phyloP scores from a whole-genome alignment of 2,329 filamentous ascomycete species.

The Alternaria panax region DNA sequence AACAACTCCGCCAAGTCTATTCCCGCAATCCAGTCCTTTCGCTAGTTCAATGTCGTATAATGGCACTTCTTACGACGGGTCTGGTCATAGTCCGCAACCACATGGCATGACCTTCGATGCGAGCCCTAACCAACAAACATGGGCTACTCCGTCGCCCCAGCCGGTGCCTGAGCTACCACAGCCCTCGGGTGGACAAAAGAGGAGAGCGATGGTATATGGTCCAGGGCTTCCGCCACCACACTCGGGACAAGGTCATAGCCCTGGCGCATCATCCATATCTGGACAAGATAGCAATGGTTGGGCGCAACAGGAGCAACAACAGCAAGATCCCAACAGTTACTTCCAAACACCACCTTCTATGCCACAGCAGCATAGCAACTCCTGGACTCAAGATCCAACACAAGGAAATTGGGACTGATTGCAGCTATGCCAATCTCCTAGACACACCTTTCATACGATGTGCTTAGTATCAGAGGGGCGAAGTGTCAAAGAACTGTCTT shows the following conservation, averaged over 20 bases:
- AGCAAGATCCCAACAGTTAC: slow-evolving; percentile 7
- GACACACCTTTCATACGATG: no score
- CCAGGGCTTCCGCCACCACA: slow-evolving; percentile 28
- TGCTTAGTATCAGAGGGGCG: no score
- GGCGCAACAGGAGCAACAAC: slow-evolving; percentile 1
- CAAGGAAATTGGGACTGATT: slow-evolving; percentile 14
- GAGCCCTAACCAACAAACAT: slow-evolving; percentile 24
- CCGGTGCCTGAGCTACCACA: slow-evolving; percentile 42
- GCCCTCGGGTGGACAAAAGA: slow-evolving; percentile 40
- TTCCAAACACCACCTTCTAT: slow-evolving; percentile 7
- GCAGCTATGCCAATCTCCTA: no score
- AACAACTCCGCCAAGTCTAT: slow-evolving; percentile 41
- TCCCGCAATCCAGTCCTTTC: slow-evolving; percentile 40
- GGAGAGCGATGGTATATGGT: slow-evolving; percentile 43
- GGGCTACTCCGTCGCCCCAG: slow-evolving; percentile 38
- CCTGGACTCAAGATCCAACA: slow-evolving; percentile 1
- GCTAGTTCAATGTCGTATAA: slow-evolving; percentile 39
- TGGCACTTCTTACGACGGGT: slow-evolving; percentile 30
- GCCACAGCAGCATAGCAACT: slow-evolving; percentile 10
- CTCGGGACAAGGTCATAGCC: slow-evolving; percentile 17
- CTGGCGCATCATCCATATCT: slow-evolving; percentile 10
- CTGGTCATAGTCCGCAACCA: slow-evolving; percentile 24
- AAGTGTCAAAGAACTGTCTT: no score
- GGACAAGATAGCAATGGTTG: slow-evolving; percentile 4
- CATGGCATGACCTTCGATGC: slow-evolving; percentile 23